These are phyloP conservation scores for Aspergillus persii DNA, from an alignment of 2,329 filamentous ascomycete species.

Conservation along the genomic window DNA sequence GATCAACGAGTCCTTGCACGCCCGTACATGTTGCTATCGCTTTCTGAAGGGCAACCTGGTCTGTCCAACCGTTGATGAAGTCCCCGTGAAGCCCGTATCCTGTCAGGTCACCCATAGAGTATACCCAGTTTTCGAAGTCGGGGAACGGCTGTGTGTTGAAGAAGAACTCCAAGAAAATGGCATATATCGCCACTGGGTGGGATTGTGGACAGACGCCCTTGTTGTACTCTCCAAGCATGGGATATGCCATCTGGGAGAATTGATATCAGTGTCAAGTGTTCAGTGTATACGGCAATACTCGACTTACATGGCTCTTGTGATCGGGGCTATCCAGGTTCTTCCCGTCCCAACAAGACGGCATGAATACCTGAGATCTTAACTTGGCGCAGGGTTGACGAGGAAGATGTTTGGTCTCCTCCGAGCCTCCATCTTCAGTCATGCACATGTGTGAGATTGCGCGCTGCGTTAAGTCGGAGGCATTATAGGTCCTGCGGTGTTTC, in stretches of 20 bases:
- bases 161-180: conserved; percentile 60
- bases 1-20: conserved; percentile 5
- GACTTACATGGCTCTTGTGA: conserved; percentile 34
- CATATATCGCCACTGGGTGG: conserved; percentile 56
- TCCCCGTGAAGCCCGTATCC: conserved; percentile 56
- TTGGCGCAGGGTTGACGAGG: conserved; percentile 50
- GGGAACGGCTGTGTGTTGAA: conserved; percentile 54
- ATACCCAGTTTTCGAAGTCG: conserved; percentile 45
- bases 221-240: conserved; percentile 30
- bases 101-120: conserved; percentile 49
- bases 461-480: conserved; percentile 16
- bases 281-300: not conserved
- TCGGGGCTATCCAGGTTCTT: conserved; percentile 31
- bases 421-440: conserved; percentile 47
- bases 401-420: conserved; percentile 56
- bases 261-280: not conserved
- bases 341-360: conserved; percentile 41
- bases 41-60: conserved; percentile 38
- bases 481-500: conserved; percentile 15
- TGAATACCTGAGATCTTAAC: conserved; percentile 36
- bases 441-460: conserved; percentile 59
- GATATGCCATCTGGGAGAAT: conserved; percentile 34
- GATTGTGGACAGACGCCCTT: conserved; percentile 33
- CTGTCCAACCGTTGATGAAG: conserved; percentile 51
- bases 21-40: conserved; percentile 34